phyloP scores from a whole-genome alignment of 441 rosid species.

The Brassica hybrid region DNA sequence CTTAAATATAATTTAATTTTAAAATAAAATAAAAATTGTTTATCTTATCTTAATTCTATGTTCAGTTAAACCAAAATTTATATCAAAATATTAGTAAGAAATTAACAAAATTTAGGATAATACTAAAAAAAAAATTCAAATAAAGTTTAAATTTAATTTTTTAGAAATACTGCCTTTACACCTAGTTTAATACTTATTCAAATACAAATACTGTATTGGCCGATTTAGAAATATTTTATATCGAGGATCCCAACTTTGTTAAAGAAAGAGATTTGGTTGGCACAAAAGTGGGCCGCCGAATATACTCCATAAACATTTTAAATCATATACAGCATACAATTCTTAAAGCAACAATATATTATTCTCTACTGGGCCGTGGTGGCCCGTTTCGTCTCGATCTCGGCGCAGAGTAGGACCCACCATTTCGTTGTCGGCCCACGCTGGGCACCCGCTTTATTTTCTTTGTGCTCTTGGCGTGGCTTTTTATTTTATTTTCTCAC shows the following conservation, averaged over 20 bases:
- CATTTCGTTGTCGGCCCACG: constrained; percentile 68
- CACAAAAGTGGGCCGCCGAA: constrained; percentile 60
- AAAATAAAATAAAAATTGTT: too few relatives aligned
- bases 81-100: too few relatives aligned
- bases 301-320: constrained; percentile 43
- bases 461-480: constrained; percentile 34
- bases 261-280: constrained; percentile 49
- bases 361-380: constrained; percentile 31
- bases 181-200: not conserved
- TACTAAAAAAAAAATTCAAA: too few relatives aligned
- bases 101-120: too few relatives aligned
- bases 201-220: constrained; percentile 35
- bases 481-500: constrained; percentile 10
- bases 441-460: constrained; percentile 47
- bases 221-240: not conserved
- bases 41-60: too few relatives aligned
- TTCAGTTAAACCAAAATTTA: too few relatives aligned
- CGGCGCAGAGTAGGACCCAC: constrained; percentile 58
- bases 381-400: constrained; percentile 47
- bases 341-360: constrained; percentile 8
- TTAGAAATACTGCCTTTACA: too few relatives aligned
- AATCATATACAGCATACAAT: constrained; percentile 15
- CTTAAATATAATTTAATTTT: too few relatives aligned
- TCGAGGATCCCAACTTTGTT: constrained; percentile 31
- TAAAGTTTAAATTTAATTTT: too few relatives aligned